Evolutionary conservation across 768 basidiomycete species (phyloP), one percentile per base, ranked within the genome.

Genomic region (Crassisporium funariophilum): DNA sequence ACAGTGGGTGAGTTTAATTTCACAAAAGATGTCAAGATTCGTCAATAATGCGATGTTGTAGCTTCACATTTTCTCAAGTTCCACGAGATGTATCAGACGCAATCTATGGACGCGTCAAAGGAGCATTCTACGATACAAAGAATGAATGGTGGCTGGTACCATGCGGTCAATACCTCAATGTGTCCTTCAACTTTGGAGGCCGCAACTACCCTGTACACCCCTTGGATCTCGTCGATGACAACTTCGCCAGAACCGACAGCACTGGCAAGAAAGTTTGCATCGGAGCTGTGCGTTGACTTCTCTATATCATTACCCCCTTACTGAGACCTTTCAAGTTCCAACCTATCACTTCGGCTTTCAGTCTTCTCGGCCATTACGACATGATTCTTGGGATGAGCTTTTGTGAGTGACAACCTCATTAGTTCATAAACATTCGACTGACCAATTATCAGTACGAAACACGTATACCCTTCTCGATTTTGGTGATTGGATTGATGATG

Each of bases 301-400:
- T 42, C 20, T 33, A 35, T 19, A 21, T 36, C 22, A 19, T 4
- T 37, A 20, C 46, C 8, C 16, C 10, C 17, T 22, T 15, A 5
- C 22, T 16, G 12, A 13, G n/a, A n/a, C n/a, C n/a, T n/a, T n/a
- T n/a, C n/a, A n/a, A 88, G 80, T 91, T 88, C 74, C 89, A 91
- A 73, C 89, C 88, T 2, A 87, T 90, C 53, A 87, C 88, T 11
- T 79, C 82, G 3, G 86, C 88, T 4, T 88, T 90, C 68, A 84
- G 85, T 69, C 53, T 88, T 33, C 76, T 87, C 20, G 85, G 87
- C 52, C 76, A 85, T 60, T 91, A 87, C 53, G 88, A 91, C 55
- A 83, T 90, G 74, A 88, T 91, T 56, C 75, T 90, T 39, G 88
- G 88, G 53, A 88, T 89, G 86, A 77, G 77, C 44, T 88, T 91